Evolutionary conservation across 495 filamentous ascomycete species (phyloP).

Genomic region (Thermothielavioides terrestris): DNA sequence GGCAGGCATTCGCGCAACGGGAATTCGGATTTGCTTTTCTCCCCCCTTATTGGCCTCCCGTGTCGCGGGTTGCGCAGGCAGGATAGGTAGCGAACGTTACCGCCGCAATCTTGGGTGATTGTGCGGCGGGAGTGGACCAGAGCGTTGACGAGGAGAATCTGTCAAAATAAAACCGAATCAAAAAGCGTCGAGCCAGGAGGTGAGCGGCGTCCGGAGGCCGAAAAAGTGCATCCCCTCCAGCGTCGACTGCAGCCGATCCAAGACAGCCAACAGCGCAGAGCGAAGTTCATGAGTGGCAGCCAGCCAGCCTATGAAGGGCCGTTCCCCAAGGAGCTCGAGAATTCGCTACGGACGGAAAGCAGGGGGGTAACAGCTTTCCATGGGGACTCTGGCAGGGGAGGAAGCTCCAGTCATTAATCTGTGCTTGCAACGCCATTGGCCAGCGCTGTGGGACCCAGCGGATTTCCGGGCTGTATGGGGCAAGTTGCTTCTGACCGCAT

Average conservation of each 20-base stretch:
- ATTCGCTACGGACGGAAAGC: conserved; percentile 1
- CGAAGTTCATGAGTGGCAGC: background rate
- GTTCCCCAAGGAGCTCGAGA: conserved; percentile 5
- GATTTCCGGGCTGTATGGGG: background rate
- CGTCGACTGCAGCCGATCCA: background rate
- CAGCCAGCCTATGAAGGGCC: conserved; percentile 6
- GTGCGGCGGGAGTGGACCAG: too few relatives aligned
- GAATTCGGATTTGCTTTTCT: too few relatives aligned
- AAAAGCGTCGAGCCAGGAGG: background rate
- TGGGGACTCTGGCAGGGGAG: background rate
- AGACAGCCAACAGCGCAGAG: background rate
- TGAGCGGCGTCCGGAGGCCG: background rate
- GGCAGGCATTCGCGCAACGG: too few relatives aligned
- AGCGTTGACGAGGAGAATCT: background rate
- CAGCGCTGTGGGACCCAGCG: background rate
- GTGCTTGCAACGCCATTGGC: background rate
- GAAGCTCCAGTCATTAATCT: conserved; percentile 7
- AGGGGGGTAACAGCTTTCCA: conserved; percentile 1
- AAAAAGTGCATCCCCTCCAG: background rate
- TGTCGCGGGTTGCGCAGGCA: too few relatives aligned
- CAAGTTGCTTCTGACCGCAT: too few relatives aligned
- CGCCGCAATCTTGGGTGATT: too few relatives aligned
- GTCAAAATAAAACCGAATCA: background rate
- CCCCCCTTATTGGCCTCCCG: too few relatives aligned
- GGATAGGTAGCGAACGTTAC: too few relatives aligned